Evolutionary conservation across 2,329 filamentous ascomycete species (phyloP), one percentile per base, ranked within the genome.

Genomic region (Fusarium sp.): DNA sequence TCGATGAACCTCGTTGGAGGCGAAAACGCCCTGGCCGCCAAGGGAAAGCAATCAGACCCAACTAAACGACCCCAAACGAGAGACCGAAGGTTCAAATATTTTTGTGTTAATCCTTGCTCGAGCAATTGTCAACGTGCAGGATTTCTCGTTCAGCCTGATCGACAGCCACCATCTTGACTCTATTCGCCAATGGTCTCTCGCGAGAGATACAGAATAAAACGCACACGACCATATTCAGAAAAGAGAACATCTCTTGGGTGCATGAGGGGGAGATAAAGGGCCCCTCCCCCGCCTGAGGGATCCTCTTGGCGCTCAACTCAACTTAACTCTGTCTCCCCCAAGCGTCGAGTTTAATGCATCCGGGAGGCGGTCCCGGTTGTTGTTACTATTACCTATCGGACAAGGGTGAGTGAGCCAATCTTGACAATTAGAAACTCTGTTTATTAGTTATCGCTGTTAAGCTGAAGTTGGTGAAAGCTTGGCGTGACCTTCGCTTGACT

Each of bases 141-240:
- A 44, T 35, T 42, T 46, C 11, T 30, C 33, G 11, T 32, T 62
- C 53, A 60, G 40, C 42, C 33, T 58, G 67, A 67, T 54, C 52
- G 37, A n/a, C 69, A 56, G 59, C 46, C 40, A 60, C 40, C 59
- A 46, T 46, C 49, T 37, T 15, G 4, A 10, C 2, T 10, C n/a
- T 44, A 56, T 46, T 59, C 44, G 28, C 59, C 69, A 69, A 59
- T 53, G 16, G 11, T 16, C 28, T n/a, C 18, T 28, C 54, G 25
- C 32, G 37, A 33, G 37, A 52, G 52, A 54, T 28, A 35, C 30
- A 64, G 28, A 60, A 25, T 30, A 60, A 21, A 40, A 66, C 67
- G 69, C 70, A 72, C 69, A 65, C 66, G 65, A 73, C 70, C 69
- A 73, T 18, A 61, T 70, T 47, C 50, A 72, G 64, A 65, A 56